Evolutionary conservation across 1,284 basidiomycete species (phyloP).

Genomic region (Leccinum pachyderme): DNA sequence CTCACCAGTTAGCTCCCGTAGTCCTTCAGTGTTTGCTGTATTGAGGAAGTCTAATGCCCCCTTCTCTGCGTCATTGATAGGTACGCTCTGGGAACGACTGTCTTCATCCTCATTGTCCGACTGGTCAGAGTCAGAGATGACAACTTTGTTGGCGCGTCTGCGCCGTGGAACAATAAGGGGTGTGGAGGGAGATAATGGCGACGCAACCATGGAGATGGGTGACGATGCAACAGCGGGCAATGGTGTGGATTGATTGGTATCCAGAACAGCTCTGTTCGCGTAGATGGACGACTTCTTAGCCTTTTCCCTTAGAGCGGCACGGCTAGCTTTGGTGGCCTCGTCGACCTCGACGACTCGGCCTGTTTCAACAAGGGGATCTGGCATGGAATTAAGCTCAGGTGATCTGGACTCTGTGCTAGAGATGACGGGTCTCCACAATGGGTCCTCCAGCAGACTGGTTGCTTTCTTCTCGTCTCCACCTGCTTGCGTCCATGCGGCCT

Average conservation of each 20-base stretch:
- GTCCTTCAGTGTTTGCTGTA: slow-evolving; percentile 61
- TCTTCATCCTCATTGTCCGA: slow-evolving; percentile 42
- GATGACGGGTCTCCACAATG: slow-evolving; percentile 47
- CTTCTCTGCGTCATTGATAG: slow-evolving; percentile 31
- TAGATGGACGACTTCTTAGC: slow-evolving; percentile 78
- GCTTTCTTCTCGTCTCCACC: slow-evolving; percentile 59
- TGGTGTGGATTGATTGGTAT: slow-evolving; percentile 36
- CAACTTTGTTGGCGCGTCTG: slow-evolving; percentile 54
- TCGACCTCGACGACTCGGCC: slow-evolving; percentile 69
- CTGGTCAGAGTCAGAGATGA: slow-evolving; percentile 67
- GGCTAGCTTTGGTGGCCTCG: slow-evolving; percentile 61
- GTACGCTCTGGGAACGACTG: slow-evolving; percentile 20
- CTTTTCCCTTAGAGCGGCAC: slow-evolving; percentile 63
- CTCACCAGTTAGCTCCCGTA: slow-evolving; percentile 90
- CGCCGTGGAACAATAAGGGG: slow-evolving; percentile 41
- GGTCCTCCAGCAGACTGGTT: slow-evolving; percentile 54
- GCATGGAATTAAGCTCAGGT: slow-evolving; percentile 22
- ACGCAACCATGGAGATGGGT: slow-evolving; percentile 29
- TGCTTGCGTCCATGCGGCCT: slow-evolving; percentile 63
- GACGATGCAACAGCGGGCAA: slow-evolving; percentile 19
- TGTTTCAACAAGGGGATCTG: slow-evolving; percentile 37
- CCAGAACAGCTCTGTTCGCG: slow-evolving; percentile 55
- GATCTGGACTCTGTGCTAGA: slow-evolving; percentile 19
- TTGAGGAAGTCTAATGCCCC: slow-evolving; percentile 89
- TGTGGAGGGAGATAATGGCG: slow-evolving; percentile 44